phyloP scores from a whole-genome alignment of 768 basidiomycete species.

The Nevesoporus exiguus region DNA sequence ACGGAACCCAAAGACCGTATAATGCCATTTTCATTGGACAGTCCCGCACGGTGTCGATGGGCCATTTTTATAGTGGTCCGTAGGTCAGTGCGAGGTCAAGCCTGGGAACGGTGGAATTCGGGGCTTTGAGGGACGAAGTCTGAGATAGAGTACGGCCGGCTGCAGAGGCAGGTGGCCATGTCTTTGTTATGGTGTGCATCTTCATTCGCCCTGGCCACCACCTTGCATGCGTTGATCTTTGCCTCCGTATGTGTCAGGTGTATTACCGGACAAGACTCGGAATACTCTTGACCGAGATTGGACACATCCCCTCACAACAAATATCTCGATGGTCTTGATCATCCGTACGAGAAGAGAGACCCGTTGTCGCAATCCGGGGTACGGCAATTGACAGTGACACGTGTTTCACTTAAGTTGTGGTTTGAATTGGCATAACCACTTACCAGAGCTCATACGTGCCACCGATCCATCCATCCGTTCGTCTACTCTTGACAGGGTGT shows the following conservation, averaged over 20 bases:
- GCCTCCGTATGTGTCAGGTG: conserved; percentile 80
- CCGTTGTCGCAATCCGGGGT: conserved; percentile 78
- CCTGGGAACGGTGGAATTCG: conserved; percentile 54
- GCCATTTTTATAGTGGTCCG: conserved; percentile 78
- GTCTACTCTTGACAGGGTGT: conserved; percentile 68
- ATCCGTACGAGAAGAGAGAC: conserved; percentile 64
- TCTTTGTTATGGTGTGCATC: too few species aligned
- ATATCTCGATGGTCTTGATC: too few species aligned
- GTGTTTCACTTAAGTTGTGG: conserved; percentile 53
- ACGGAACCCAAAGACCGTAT: conserved; percentile 69
- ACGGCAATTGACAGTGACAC: neutral
- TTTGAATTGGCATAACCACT: conserved; percentile 56
- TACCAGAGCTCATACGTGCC: conserved; percentile 52
- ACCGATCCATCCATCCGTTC: conserved; percentile 56
- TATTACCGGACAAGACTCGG: too few species aligned
- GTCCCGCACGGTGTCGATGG: conserved; percentile 77
- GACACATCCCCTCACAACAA: conserved; percentile 64
- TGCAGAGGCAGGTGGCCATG: conserved; percentile 71
- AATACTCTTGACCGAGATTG: conserved; percentile 71
- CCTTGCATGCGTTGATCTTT: too few species aligned
- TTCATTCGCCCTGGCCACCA: too few species aligned
- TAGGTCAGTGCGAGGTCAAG: conserved; percentile 58
- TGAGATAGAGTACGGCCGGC: conserved; percentile 65
- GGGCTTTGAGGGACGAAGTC: conserved; percentile 67
- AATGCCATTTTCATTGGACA: conserved; percentile 65